Evolutionary conservation across 202 grass and related monocot species (phyloP).

Genomic region (Saccharum hybrid): DNA sequence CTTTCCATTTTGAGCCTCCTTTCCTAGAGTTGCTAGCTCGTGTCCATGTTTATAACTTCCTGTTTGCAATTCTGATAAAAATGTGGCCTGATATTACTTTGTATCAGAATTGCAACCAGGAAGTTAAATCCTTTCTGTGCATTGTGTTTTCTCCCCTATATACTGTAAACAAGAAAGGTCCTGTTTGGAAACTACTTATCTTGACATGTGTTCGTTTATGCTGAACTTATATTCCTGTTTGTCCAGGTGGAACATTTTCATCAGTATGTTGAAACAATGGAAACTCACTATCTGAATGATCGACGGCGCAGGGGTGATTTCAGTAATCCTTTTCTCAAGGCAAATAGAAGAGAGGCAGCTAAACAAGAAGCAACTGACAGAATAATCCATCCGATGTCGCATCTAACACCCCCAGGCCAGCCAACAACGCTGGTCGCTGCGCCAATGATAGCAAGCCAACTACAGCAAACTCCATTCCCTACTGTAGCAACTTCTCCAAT

Average conservation of each 20-base stretch:
- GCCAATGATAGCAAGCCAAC: constrained; percentile 40
- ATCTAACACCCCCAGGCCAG: constrained; percentile 48
- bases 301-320: constrained; percentile 46
- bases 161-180: not conserved
- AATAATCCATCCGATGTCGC: constrained; percentile 63
- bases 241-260: constrained; percentile 80
- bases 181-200: not conserved
- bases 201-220: constrained; percentile 28
- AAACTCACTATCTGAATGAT: constrained; percentile 58
- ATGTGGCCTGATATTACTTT: not conserved
- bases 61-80: constrained; percentile 5
- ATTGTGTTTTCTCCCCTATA: not conserved
- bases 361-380: constrained; percentile 58
- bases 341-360: constrained; percentile 65
- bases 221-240: constrained; percentile 47
- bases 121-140: not conserved
- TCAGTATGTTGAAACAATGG: constrained; percentile 71
- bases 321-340: constrained; percentile 77
- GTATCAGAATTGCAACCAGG: not conserved
- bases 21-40: not conserved
- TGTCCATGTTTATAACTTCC: constrained; percentile 13
- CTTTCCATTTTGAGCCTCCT: constrained; percentile 10
- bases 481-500: constrained; percentile 35
- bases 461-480: constrained; percentile 42
- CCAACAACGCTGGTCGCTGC: constrained; percentile 19